Evolutionary conservation across 768 basidiomycete genomes (phyloP).

Genomic region (Calocybe indica): DNA sequence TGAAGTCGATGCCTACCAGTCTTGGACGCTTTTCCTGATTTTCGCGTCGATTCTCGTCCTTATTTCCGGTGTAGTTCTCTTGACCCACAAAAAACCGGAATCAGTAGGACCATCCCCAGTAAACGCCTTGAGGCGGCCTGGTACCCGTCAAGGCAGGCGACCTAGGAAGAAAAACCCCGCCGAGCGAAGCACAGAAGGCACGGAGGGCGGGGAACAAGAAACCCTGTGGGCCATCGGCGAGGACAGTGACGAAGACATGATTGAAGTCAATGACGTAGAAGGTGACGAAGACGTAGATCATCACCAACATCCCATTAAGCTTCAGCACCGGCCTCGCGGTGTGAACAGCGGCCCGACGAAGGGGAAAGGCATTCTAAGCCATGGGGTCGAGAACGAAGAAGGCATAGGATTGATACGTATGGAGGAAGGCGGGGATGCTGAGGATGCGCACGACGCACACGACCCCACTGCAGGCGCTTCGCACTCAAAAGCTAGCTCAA

Average conservation of each 20-base stretch:
- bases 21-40: conserved; percentile 87
- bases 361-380: not conserved
- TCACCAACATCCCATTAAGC: not conserved
- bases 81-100: conserved; percentile 90
- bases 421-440: too few species aligned
- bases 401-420: not conserved
- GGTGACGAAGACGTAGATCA: conserved; percentile 1
- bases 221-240: not conserved
- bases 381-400: not conserved
- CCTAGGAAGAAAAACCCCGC: not conserved
- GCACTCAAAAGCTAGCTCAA: too few species aligned
- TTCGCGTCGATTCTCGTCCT: conserved; percentile 83
- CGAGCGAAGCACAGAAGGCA: not conserved
- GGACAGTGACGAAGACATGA: conserved; percentile 1
- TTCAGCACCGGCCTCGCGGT: not conserved
- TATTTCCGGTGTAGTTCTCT: conserved; percentile 86
- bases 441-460: too few species aligned
- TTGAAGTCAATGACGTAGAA: not conserved
- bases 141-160: not conserved
- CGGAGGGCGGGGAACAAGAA: not conserved
- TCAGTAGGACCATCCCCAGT: conserved; percentile 28
- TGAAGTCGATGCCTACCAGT: conserved; percentile 76
- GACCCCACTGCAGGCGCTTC: too few species aligned
- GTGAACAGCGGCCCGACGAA: not conserved
- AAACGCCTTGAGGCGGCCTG: conserved; percentile 20